Evolutionary conservation across 164 flowering plant genomes (phyloP).

Genomic region (Cinnamomum micranthum): DNA sequence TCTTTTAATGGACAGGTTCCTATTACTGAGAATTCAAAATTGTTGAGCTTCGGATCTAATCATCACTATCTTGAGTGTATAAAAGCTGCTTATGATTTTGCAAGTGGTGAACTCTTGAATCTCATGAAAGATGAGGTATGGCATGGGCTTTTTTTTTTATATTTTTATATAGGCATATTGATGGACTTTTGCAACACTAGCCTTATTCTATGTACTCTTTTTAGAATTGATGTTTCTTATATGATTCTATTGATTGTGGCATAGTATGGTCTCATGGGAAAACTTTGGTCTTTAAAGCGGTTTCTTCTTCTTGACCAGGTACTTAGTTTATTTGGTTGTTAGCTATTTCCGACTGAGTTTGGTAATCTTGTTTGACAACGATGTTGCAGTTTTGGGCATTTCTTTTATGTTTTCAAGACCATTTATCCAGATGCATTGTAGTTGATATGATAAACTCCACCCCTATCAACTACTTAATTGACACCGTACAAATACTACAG

Average conservation of each 20-base stretch:
- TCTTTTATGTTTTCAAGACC: no score
- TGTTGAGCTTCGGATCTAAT: constrained; percentile 72
- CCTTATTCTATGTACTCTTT: neutral
- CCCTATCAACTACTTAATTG: no score
- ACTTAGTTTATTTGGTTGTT: neutral
- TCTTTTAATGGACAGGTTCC: constrained; percentile 53
- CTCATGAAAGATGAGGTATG: constrained; percentile 85
- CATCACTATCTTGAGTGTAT: constrained; percentile 94
- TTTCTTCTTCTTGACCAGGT: constrained; percentile 99
- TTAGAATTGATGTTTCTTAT: neutral
- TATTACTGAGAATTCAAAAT: constrained; percentile 65
- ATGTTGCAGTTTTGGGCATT: no score
- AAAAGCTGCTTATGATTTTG: constrained; percentile 83
- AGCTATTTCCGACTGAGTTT: no score
- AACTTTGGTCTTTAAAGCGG: constrained; percentile 85
- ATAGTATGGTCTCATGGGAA: constrained; percentile 92
- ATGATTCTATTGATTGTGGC: constrained; percentile 8
- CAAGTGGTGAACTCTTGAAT: constrained; percentile 86
- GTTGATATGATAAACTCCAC: no score
- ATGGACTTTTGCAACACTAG: no score
- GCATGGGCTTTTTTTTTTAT: no score
- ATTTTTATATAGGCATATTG: no score
- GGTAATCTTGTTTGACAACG: no score
- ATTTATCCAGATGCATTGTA: no score
- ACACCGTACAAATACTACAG: no score